phyloP scores from a whole-genome alignment of 2,329 filamentous ascomycete species.

The Trichoderma sp. region DNA sequence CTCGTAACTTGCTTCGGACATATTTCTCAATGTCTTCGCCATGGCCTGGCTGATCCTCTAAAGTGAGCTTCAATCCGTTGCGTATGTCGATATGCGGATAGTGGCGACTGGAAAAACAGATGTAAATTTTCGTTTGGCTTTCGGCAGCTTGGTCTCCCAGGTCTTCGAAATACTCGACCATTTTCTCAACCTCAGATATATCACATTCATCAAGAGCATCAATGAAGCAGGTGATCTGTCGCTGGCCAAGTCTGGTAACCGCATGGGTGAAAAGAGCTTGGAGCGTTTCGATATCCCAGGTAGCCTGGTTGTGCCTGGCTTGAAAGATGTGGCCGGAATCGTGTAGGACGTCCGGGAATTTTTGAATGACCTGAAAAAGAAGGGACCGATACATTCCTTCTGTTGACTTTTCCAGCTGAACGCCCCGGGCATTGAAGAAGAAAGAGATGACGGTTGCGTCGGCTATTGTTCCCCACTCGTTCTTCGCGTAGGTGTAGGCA shows the following conservation, averaged over 20 bases:
- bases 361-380: neutral
- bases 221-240: neutral
- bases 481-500: neutral
- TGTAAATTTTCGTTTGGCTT: neutral
- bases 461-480: neutral
- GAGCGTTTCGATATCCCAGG: neutral
- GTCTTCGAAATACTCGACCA: neutral
- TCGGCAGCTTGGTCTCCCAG: neutral
- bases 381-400: neutral
- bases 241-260: neutral
- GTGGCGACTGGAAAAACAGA: neutral
- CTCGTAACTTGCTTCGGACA: neutral
- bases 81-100: neutral
- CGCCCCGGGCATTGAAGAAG: neutral
- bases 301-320: neutral
- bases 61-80: neutral
- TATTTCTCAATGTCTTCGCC: neutral
- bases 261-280: neutral
- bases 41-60: neutral
- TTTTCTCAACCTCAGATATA: neutral
- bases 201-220: neutral
- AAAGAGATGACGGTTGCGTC: neutral
- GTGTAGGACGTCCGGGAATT: neutral
- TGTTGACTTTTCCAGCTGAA: neutral
- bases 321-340: neutral